Evolutionary conservation across 345 rosid species (phyloP).

Genomic region (thale cress (Arabidopsis thaliana)): TAIR10.1 NC_003075.7:8630501-8631000

Average conservation of each 20-base stretch:
- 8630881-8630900: conserved; percentile 80
- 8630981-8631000: conserved; percentile 25
- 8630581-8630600: not conserved
- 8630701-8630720: conserved; percentile 69
- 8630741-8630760: conserved; percentile 89
- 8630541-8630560: conserved; percentile 71
- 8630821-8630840: not conserved
- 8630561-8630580: conserved; percentile 62
- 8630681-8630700: not conserved
- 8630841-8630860: not conserved
- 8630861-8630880: conserved; percentile 16
- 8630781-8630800: conserved; percentile 75
- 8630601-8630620: not conserved
- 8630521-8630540: conserved; percentile 76
- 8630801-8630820: conserved; percentile 51
- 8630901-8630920: conserved; percentile 66
- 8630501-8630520: conserved; percentile 93
- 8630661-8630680: not conserved
- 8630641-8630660: not conserved
- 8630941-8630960: conserved; percentile 87
- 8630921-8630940: conserved; percentile 73
- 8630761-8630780: conserved; percentile 95
- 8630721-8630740: conserved; percentile 78
- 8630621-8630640: conserved; percentile 4
- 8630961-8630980: conserved; percentile 81